Base-by-base conservation (phyloP, 73 alveolate genomes). In the Urostyla sp. region DNA sequence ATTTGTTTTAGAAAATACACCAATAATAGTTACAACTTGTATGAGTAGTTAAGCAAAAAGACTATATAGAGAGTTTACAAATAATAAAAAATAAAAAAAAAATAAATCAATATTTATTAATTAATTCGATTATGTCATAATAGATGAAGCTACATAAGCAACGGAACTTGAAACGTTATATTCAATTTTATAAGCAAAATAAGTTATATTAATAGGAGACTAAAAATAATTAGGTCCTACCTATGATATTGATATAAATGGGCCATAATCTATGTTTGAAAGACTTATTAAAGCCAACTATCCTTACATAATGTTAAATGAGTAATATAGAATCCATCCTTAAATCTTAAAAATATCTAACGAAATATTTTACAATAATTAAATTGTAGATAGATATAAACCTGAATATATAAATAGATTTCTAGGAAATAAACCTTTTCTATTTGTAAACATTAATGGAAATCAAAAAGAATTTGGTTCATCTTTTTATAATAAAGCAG, bases 71-170 rank as follows among this genome's bases (percentile, higher is more conserved):
- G n/a, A n/a, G n/a, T n/a, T n/a, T n/a, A n/a, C n/a, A n/a, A n/a
- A n/a, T n/a, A n/a, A n/a, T n/a, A n/a, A n/a, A n/a, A n/a, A n/a
- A n/a, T n/a, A n/a, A n/a, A n/a, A n/a, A n/a, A n/a, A n/a, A n/a
- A n/a, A n/a, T n/a, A n/a, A n/a, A n/a, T n/a, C n/a, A n/a, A n/a
- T n/a, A n/a, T n/a, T n/a, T n/a, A n/a, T n/a, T n/a, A n/a, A n/a
- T n/a, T n/a, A 7, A 31, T 60, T 60, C 77, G 5, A 27, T 16
- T 32, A 60, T 27, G 77, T 60, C 5, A 60, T 60, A 27, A 24
- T 60, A 15, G 77, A 60, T 60, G 77, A 60, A 30, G 77, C 77
- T 31, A 24, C 77, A 8, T 60, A 60, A 20, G 77, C 77, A 13
- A 15, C 32, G 16, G 77, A 60, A 36, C 7, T 31, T 60, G 77